phyloP scores from a whole-genome alignment of 371 early-diverging fungal genomes.

The Apophysomyces sp. region DNA sequence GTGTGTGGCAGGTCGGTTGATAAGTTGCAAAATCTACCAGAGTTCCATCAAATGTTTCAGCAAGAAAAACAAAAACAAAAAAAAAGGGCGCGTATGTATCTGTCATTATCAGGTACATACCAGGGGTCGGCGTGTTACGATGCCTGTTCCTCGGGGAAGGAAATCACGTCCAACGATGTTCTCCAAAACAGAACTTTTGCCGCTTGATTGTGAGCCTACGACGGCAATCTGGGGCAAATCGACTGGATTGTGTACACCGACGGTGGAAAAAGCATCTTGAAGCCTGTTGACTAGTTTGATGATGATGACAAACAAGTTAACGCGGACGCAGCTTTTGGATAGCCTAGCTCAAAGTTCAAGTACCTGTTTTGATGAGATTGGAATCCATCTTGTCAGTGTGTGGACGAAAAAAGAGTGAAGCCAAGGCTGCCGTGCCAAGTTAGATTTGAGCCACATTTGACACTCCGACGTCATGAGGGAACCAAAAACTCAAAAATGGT shows the following conservation, averaged over 20 bases:
- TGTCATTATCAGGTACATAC: slow-evolving; percentile 39
- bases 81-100: neutral
- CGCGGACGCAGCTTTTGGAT: neutral
- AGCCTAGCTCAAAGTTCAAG: neutral
- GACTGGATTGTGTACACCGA: slow-evolving; percentile 95
- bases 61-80: neutral
- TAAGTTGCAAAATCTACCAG: slow-evolving; percentile 87
- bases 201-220: slow-evolving; percentile 96
- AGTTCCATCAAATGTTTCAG: slow-evolving; percentile 2
- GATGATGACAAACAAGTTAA: neutral
- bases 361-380: slow-evolving; percentile 53
- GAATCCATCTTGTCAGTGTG: slow-evolving; percentile 41
- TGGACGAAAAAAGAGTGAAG: neutral
- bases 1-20: slow-evolving; percentile 75
- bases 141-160: slow-evolving; percentile 96
- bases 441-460: neutral
- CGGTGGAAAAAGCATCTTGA: slow-evolving; percentile 96
- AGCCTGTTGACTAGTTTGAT: slow-evolving; percentile 73
- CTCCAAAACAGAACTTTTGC: slow-evolving; percentile 99
- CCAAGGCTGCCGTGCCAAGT: neutral
- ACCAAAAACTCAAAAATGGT: no score
- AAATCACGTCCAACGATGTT: slow-evolving; percentile 99
- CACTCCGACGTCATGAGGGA: neutral
- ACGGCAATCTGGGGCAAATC: slow-evolving; percentile 99
- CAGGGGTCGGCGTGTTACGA: slow-evolving; percentile 94